Conservation (phyloP, 176 grass and related monocot genomes). For the Thinopyrum elongatum region DNA sequence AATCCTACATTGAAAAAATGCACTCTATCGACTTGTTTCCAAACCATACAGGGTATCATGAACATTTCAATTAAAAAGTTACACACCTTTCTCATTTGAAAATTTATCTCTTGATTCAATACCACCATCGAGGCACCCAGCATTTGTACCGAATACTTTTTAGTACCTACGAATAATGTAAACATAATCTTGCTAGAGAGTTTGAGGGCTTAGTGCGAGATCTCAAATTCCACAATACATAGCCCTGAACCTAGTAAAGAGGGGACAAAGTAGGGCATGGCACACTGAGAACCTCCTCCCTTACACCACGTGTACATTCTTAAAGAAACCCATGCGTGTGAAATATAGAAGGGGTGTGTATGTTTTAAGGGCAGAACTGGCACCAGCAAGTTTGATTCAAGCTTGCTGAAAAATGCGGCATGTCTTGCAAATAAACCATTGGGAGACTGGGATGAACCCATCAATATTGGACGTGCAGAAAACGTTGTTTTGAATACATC, state of each 20-base stretch:
- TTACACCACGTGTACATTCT: too few relatives aligned
- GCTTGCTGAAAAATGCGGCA: background rate
- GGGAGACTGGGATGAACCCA: background rate
- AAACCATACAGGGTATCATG: background rate
- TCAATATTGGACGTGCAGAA: background rate
- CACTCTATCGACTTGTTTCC: background rate
- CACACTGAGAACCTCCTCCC: too few relatives aligned
- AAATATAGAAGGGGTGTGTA: background rate
- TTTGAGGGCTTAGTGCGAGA: background rate
- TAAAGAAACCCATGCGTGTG: background rate
- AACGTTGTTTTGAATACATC: background rate
- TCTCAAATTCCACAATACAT: background rate
- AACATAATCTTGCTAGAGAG: background rate
- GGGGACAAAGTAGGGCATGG: too few relatives aligned
- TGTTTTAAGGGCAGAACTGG: background rate
- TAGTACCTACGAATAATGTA: background rate
- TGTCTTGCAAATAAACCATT: background rate
- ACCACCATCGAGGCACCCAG: background rate
- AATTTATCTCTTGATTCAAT: background rate
- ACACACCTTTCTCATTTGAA: background rate
- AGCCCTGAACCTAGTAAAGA: background rate
- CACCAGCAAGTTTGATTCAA: background rate
- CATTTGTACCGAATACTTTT: background rate
- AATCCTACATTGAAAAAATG: too few relatives aligned
- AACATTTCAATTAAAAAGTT: background rate